Base-by-base conservation (phyloP, 768 basidiomycete species). In the Dendrothele bispora region DNA sequence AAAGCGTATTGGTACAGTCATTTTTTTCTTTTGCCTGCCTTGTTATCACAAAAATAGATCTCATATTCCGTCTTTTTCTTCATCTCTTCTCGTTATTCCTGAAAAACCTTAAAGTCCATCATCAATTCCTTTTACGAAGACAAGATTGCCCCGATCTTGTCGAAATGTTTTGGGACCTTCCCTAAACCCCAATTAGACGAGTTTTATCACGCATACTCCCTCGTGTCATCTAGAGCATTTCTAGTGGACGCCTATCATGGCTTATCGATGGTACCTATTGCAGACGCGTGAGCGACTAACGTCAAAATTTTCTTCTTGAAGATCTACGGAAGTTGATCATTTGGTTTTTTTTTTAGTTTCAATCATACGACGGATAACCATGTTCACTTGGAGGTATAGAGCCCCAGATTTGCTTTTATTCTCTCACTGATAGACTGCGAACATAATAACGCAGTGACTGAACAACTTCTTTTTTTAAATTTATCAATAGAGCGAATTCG, bases 141-240 rank as follows among this genome's bases (percentile, higher is more conserved):
- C n/a, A n/a, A n/a, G n/a, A n/a, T n/a, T n/a, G n/a, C n/a, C n/a
- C n/a, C n/a, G n/a, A 32, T 32, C 17, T 32, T 32, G 11, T 10
- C 30, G n/a, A 17, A 32, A 32, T 17, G n/a, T 32, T 32, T 32
- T 32, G 30, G n/a, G 11, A 10, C 30, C 11, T 17, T 27, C 42
- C 39, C 24, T 37, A 38, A 38, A 29, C 64, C 68, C 28, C 62
- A 60, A 5, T 40, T 75, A 47, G 48, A 53, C 34, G 75, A 71
- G 0, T 86, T 85, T 59, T 64, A 71, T 43, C 68, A 74, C 42
- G 80, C 84, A 8, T 79, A 72, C 59, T 68, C 71, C 2, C 75
- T 93, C 27, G 88, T 95, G 42, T 87, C 84, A 3, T 87, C 90
- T 4, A 76, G 92, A 30, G 86, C 90, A 3, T 95, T 95, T 66